Conservation (phyloP, 768 basidiomycete genomes). For the Tephrocybe sp. region DNA sequence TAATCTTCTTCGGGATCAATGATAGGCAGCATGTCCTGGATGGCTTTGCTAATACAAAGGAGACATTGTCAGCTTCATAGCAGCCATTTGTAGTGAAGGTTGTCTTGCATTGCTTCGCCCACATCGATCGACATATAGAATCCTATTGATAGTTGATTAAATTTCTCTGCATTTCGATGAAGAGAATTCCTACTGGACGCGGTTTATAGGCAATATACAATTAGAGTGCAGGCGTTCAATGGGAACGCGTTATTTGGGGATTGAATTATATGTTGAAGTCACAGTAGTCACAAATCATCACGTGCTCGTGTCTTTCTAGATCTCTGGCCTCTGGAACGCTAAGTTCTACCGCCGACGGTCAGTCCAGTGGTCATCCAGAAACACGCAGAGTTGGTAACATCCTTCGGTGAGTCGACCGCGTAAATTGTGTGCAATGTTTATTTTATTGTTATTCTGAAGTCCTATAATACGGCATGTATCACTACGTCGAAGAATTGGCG, state of each 20-base stretch:
- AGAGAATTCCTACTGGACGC: not conserved
- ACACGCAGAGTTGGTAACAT: no score
- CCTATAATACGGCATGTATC: no score
- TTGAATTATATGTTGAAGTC: not conserved
- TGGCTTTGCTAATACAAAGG: slow-evolving; percentile 50
- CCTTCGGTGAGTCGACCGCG: no score
- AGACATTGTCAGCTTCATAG: not conserved
- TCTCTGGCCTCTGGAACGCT: no score
- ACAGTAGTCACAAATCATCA: not conserved
- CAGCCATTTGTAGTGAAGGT: not conserved
- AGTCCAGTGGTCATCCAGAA: no score
- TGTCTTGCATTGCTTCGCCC: slow-evolving; percentile 43
- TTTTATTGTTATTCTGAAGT: no score
- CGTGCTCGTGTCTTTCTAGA: no score
- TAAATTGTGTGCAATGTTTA: no score
- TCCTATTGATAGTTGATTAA: not conserved
- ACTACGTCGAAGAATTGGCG: no score
- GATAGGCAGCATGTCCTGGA: slow-evolving; percentile 66
- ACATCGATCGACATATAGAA: slow-evolving; percentile 36
- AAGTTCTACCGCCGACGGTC: no score
- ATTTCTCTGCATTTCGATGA: not conserved
- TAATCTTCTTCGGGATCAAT: slow-evolving; percentile 82
- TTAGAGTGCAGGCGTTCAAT: slow-evolving; percentile 7
- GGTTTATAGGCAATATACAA: not conserved
- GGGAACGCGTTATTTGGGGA: slow-evolving; percentile 10